Base-by-base conservation (phyloP, 306 rosid species). In the Prunus padus region DNA sequence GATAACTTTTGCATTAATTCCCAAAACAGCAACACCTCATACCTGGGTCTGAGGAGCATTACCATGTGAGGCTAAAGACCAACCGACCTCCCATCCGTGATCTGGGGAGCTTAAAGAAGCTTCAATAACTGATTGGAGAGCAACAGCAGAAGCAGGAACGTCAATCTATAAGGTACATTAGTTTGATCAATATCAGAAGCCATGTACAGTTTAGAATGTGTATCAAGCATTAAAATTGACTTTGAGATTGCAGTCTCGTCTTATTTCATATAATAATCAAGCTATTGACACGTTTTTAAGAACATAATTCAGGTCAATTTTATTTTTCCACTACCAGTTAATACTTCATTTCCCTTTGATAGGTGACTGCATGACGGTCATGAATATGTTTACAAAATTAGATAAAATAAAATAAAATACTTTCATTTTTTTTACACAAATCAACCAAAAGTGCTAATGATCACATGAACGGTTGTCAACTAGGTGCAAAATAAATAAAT, bases 71-170 rank as follows among this genome's bases (percentile, higher is more conserved):
- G 96, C 89, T 86, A 95, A 84, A 74, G 96, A 92, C 97, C 97
- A 95, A 75, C 98, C 97, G 64, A 87, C 86, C 84, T 92, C 98
- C 97, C 98, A 95, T 81, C 88, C 88, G 30, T 85, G 90, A 73
- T 92, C 87, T 15, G 84, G 67, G 76, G 90, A 76, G 76, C 89
- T 90, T 25, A 74, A 61, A 65, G 98, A 95, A 76, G 92, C 88
- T 84, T 86, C 92, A 69, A 87, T 81, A 85, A 95, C 89, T 69
- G 92, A 82, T 80, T 90, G 91, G 45, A 90, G 84, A 77, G 91
- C 88, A 59, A 72, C 65, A 20, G 95, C 84, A 61, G 98, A 88
- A 33, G 87, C 78, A 64, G 97, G 96, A 65, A 92, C 56, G 63
- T 92, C 96, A 82, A 86, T 81, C 96, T 92, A 92, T 70, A 76